Evolutionary conservation across 495 filamentous ascomycete genomes (phyloP).

Genomic region (Chaetomium fimeti): DNA sequence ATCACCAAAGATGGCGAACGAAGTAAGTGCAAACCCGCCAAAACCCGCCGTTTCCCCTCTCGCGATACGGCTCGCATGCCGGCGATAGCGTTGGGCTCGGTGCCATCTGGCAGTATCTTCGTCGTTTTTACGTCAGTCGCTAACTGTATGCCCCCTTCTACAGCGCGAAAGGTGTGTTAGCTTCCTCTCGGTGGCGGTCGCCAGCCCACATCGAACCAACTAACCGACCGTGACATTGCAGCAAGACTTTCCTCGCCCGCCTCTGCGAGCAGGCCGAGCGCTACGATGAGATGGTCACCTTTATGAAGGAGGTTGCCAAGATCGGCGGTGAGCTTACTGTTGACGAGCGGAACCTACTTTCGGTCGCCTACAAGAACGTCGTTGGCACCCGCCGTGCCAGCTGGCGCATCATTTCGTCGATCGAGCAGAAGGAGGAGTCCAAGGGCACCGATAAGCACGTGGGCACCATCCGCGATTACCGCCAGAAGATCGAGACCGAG

Average conservation of each 20-base stretch:
- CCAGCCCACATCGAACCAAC: constrained; percentile 30
- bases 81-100: constrained; percentile 29
- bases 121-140: constrained; percentile 26
- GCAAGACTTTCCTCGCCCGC: constrained; percentile 99
- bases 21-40: constrained; percentile 53
- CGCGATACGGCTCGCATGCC: constrained; percentile 31
- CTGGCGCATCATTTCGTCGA: constrained; percentile 99
- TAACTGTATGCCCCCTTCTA: constrained; percentile 41
- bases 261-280: constrained; percentile 99
- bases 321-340: constrained; percentile 94
- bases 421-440: constrained; percentile 99
- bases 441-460: constrained; percentile 99
- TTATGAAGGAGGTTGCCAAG: constrained; percentile 99
- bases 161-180: constrained; percentile 80
- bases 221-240: constrained; percentile 46
- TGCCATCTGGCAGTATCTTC: background rate
- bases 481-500: constrained; percentile 97
- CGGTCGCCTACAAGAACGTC: constrained; percentile 99
- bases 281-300: constrained; percentile 99
- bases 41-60: constrained; percentile 33
- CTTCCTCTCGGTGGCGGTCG: background rate
- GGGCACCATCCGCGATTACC: constrained; percentile 92
- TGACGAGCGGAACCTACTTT: constrained; percentile 98
- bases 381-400: constrained; percentile 98
- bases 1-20: constrained; percentile 59